Base-by-base conservation (phyloP, 768 basidiomycete genomes). In the Zangia roseola region DNA sequence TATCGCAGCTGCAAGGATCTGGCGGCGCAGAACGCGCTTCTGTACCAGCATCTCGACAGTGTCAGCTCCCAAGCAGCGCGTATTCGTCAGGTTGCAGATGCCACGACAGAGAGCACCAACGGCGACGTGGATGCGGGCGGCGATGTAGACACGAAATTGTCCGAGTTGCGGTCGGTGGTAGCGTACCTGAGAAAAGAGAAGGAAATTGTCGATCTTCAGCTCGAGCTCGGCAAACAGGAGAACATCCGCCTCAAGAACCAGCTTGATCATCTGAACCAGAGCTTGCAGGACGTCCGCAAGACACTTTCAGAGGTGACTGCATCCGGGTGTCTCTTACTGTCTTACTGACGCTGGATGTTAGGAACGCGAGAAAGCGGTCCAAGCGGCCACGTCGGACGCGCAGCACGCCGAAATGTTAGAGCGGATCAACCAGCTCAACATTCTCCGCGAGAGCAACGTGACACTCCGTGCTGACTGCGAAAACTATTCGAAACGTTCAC, bases 121-220 rank as follows among this genome's bases (percentile, higher is more conserved):
- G 74, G 63, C 5, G 83, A 81, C 37, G 71, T 57, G 19, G 81
- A 81, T 17, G 59, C 67, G 0, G 49, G 68, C 9, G 81, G 75
- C 16, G 82, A 84, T 50, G 59, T 71, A 4, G 86, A 88, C 53
- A 74, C 74, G 2, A 86, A 89, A 61, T 55, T 88, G 10, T 74
- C 84, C 0, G 89, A 91, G 55, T 69, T 92, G 19, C 85, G 87
- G 24, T 80, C 86, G 16, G 85, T 92, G 23, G 83, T 93, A 36
- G 77, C 83, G 3, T 94, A 89, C 67, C 72, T 94, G 28, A 80
- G 92, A 35, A 91, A 87, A 61, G 92, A 94, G 74, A 93, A 94
- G 69, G 91, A 94, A 63, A 91, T 94, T 44, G 86, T 90, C 38
- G 91, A 94, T 56, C 78, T 93, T 26, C 90, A 93, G 54, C 75